Evolutionary conservation across 345 rosid species (phyloP), one percentile per base, ranked within the genome.

Genomic region (Diplotaxis tenuifolia): DNA sequence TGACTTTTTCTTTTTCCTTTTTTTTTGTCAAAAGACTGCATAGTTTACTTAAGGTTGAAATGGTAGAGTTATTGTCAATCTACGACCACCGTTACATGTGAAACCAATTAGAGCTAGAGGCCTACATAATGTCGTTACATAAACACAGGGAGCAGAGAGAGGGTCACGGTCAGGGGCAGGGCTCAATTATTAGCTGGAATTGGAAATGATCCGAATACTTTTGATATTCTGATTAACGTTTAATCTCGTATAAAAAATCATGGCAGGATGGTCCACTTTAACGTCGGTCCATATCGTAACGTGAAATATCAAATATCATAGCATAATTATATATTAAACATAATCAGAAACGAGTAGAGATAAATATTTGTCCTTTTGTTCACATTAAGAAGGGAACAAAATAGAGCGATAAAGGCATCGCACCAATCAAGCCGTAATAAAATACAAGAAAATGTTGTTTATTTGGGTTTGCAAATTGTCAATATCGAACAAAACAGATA

Each of bases 341-440:
- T 54, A 69, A 42, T 40, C 59, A 2, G 70, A 42, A 27, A 38
- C 64, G 58, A 20, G 57, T 20, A 21, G 58, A 52, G 69, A 62
- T 68, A 54, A 74, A 2, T 9, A 55, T 60, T 69, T 61, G 79
- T 69, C 79, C 70, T 68, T 53, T 62, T 40, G 16, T 54, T 62
- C 34, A 32, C 15, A 75, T 20, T 28, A 10, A 68, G 38, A 68
- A 23, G 10, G 20, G 15, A 27, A 61, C 55, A 34, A 8, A 66
- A 75, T 42, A 38, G 23, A 52, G n/a, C 7, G 20, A 75, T 52
- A 61, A 27, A 62, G 27, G 40, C 27, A 38, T 60, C 15, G 49
- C 68, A 62, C 69, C 78, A 75, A 75, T 75, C 74, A 68, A 62
- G 74, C 58, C 73, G 69, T 29, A 38, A 52, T 67, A 67, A 57